Base-by-base conservation (phyloP, 495 filamentous ascomycete genomes). In the Lentithecium fluviatile region DNA sequence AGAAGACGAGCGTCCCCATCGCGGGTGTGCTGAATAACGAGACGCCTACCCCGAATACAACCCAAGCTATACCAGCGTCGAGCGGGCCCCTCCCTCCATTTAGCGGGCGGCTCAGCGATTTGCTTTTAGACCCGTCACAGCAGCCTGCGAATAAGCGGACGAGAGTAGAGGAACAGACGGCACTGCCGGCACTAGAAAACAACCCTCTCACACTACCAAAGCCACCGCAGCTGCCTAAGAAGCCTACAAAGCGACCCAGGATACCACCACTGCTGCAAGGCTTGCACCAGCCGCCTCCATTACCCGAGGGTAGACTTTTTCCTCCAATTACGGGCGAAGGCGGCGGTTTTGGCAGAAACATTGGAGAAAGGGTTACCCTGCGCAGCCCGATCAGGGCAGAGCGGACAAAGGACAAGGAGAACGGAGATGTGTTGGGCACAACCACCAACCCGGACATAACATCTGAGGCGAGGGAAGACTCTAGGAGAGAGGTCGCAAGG, bases 231-330 rank as follows among this genome's bases (percentile, higher is more conserved):
- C 45, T 48, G 40, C 32, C 46, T 8, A 65, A 58, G 52, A 68
- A 64, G 46, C 47, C 42, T 2, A 19, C 58, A 21, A 67, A 64
- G 62, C 52, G 69, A 20, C 48, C 62, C 20, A 54, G 64, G 29
- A 69, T 75, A 23, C 72, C 73, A 6, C 73, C 73, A 0, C 58
- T 74, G 10, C 49, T 76, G 24, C 67, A 67, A 24, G 72, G 71
- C 2, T 58, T 76, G 32, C 72, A 76, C 52, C 67, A 76, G 46
- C 73, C 73, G 15, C 73, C 73, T 36, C 69, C 69, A 5, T 24
- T 51, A 10, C 51, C 59, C 0, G 61, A 74, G 56, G 71, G 72
- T 19, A 64, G 71, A 13, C 49, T 74, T 13, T 66, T 76, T 49
- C 72, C 73, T 13, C 64, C 59, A 24, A 74, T 74, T 21, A 66